Evolutionary conservation across 78 protist genomes (phyloP).

Genomic region (Tieghemostelium lacteum): DNA sequence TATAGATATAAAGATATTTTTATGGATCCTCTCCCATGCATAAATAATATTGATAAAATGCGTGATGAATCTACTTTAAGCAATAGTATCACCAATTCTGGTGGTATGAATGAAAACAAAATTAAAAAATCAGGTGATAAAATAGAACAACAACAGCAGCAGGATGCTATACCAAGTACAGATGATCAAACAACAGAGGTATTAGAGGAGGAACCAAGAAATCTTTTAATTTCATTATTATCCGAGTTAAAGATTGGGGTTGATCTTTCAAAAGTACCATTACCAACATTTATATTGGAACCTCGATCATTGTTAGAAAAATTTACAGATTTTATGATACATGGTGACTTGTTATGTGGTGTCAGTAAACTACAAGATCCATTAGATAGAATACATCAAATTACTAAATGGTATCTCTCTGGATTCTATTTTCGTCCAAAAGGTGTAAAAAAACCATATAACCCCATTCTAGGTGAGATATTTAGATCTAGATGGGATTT

Average conservation of each 20-base stretch:
- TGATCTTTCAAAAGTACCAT: conserved; percentile 89
- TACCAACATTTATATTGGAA: conserved; percentile 96
- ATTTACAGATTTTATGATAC: conserved; percentile 75
- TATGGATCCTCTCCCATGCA: no score
- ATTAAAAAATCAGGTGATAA: no score
- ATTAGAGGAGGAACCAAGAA: conserved; percentile 65
- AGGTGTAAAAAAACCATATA: conserved; percentile 97
- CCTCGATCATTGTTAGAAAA: conserved; percentile 94
- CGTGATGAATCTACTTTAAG: no score
- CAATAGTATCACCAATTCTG: no score
- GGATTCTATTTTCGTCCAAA: conserved; percentile 90
- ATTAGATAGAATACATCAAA: conserved; percentile 79
- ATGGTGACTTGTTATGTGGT: conserved; percentile 36
- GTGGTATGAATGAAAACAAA: no score
- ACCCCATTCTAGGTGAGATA: conserved; percentile 95
- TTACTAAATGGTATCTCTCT: conserved; percentile 91
- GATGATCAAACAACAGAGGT: no score
- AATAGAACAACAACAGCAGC: no score
- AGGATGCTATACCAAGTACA: no score
- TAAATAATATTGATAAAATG: no score
- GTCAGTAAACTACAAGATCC: conserved; percentile 64
- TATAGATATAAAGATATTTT: no score
- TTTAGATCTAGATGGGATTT: conserved; percentile 86
- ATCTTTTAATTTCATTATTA: conserved; percentile 33
- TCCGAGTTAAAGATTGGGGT: conserved; percentile 88